phyloP scores from a whole-genome alignment of 2,329 filamentous ascomycete species.

The Diaporthe vaccinii region DNA sequence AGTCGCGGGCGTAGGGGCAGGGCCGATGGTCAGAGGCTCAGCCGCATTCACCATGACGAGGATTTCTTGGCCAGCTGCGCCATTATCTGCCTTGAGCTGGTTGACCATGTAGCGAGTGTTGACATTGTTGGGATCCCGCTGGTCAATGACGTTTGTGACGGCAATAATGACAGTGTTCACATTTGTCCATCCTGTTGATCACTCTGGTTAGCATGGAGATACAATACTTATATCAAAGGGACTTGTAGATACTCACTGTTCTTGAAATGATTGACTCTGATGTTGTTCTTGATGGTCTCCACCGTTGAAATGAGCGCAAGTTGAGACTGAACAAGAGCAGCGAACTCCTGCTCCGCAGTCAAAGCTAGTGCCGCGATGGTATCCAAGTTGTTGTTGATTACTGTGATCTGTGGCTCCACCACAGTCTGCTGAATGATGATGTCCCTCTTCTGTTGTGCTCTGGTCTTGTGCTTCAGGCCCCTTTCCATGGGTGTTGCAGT shows the following conservation, averaged over 20 bases:
- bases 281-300: conserved; percentile 58
- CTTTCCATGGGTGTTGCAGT: conserved; percentile 40
- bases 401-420: conserved; percentile 47
- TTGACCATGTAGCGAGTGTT: conserved; percentile 57
- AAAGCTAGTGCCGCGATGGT: conserved; percentile 51
- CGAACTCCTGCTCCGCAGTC: conserved; percentile 54
- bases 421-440: conserved; percentile 52
- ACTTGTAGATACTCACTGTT: conserved; percentile 36
- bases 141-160: conserved; percentile 54
- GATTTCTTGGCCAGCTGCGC: conserved; percentile 49
- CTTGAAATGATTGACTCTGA: conserved; percentile 57
- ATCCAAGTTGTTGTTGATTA: conserved; percentile 54
- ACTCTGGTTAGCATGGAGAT: neutral
- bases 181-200: neutral
- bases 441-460: conserved; percentile 45
- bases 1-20: conserved; percentile 39
- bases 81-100: conserved; percentile 55
- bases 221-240: neutral
- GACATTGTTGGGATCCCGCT: conserved; percentile 46
- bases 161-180: conserved; percentile 56
- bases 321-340: conserved; percentile 53
- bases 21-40: conserved; percentile 52
- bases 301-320: conserved; percentile 53
- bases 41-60: conserved; percentile 56
- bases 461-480: conserved; percentile 45